Percentiles rank a stretch among this genome's conserved stretches.
These are phyloP conservation scores for Ophiocordyceps camponoti-saundersi DNA, from an alignment of 2,329 filamentous ascomycete species.

Conservation along the genomic window DNA sequence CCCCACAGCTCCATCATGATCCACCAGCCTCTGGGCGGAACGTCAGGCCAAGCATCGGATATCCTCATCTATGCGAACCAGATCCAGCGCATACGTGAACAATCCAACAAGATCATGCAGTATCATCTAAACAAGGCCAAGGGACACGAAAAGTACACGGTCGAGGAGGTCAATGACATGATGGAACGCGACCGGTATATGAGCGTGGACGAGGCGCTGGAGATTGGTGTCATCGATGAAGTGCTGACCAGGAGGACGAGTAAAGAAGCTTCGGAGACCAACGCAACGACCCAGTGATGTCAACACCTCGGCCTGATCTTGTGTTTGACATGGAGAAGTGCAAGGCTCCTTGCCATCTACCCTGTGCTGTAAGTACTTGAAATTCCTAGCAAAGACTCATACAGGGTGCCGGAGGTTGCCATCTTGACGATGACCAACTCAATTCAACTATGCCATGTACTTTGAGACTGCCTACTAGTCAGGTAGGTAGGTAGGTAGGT, in stretches of 20 bases:
- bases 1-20: conserved; percentile 96
- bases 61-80: conserved; percentile 97
- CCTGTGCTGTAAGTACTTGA: background rate
- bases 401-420: too few relatives aligned
- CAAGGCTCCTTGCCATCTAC: too few relatives aligned
- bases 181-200: conserved; percentile 98
- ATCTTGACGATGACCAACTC: too few relatives aligned
- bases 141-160: conserved; percentile 55
- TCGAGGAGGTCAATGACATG: conserved; percentile 77
- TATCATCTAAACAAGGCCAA: conserved; percentile 66
- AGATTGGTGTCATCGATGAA: conserved; percentile 83
- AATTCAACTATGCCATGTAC: too few relatives aligned
- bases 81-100: conserved; percentile 70
- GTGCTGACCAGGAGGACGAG: conserved; percentile 53
- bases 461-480: too few relatives aligned
- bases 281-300: conserved; percentile 2
- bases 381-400: too few relatives aligned
- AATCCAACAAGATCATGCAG: conserved; percentile 82
- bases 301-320: background rate
- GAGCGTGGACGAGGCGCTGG: conserved; percentile 72
- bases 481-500: too few relatives aligned
- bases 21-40: conserved; percentile 76
- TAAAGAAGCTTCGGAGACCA: conserved; percentile 15
- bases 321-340: background rate
- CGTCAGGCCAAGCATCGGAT: conserved; percentile 51